Evolutionary conservation across 2,329 filamentous ascomycete species (phyloP).

Genomic region (Cercospora citrullina): DNA sequence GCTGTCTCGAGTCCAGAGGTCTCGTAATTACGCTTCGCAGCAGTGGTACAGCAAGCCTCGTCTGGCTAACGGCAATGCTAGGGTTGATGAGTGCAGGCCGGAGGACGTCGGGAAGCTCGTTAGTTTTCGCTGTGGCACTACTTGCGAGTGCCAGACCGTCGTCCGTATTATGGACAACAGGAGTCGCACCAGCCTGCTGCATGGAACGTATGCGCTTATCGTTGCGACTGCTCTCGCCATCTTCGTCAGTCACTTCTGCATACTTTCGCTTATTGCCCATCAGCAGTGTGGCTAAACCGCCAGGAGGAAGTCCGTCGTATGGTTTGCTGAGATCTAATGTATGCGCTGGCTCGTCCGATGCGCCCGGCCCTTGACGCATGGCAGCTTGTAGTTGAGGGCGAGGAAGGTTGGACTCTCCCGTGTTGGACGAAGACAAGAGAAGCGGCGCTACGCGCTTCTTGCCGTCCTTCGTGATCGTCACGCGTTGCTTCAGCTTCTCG

Average conservation of each 20-base stretch:
- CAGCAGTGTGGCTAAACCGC: slow-evolving; percentile 80
- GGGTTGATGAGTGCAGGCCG: slow-evolving; percentile 86
- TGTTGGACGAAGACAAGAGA: slow-evolving; percentile 79
- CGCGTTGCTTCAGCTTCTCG: slow-evolving; percentile 79
- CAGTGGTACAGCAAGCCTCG: slow-evolving; percentile 83
- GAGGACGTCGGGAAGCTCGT: slow-evolving; percentile 72
- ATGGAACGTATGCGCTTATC: slow-evolving; percentile 61
- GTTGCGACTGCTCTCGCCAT: slow-evolving; percentile 67
- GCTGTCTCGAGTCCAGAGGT: slow-evolving; percentile 68
- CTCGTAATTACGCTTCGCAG: slow-evolving; percentile 79
- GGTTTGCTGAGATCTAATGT: slow-evolving; percentile 90
- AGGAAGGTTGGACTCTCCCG: slow-evolving; percentile 82
- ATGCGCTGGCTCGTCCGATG: slow-evolving; percentile 48
- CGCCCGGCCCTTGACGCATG: slow-evolving; percentile 58
- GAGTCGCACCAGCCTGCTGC: slow-evolving; percentile 63
- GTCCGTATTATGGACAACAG: slow-evolving; percentile 72
- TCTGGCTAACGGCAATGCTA: slow-evolving; percentile 75
- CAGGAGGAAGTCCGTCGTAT: slow-evolving; percentile 87
- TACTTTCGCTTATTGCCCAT: slow-evolving; percentile 92
- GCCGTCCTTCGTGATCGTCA: slow-evolving; percentile 93
- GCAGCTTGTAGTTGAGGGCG: slow-evolving; percentile 85
- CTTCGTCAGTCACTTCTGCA: slow-evolving; percentile 70
- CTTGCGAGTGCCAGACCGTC: slow-evolving; percentile 77
- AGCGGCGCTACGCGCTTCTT: slow-evolving; percentile 94
- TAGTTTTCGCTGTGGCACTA: slow-evolving; percentile 56